Evolutionary conservation across 192 early-diverging fungal species (phyloP), one percentile per base, ranked within the genome.

Genomic region (Jimgerdemannia flammicorona): DNA sequence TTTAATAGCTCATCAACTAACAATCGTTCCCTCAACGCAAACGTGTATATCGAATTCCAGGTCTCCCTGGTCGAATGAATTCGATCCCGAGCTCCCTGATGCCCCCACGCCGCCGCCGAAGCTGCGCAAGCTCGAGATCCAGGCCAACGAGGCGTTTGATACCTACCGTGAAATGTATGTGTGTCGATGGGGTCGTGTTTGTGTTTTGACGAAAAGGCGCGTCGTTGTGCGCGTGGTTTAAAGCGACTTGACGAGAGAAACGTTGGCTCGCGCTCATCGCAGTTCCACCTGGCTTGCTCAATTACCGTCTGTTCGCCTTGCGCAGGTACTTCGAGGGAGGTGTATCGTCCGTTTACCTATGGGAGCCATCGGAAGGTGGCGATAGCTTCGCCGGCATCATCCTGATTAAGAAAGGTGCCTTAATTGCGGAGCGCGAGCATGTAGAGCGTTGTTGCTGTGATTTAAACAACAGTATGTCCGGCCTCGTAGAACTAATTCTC

Each of bases 1-100:
- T n/a, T 67, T 29, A 71, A 4, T 43, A 74, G 71, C 4, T 66
- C 29, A 43, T 29, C 54, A 0, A 44, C 29, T 70, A 40, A 4
- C 17, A 9, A 39, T 44, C 69, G 2, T 9, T 4, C 66, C 40
- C 4, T 67, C 66, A 67, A 67, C 11, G 29, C 8, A 40, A 67
- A 44, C 66, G 10, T 74, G 44, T 20, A 44, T 29, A 63, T 69
- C 86, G 3, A 29, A 29, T 29, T 29, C 66, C 75, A 89, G 97
- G 75, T 99, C 98, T 17, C 98, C 98, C 63, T 98, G 97, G 97
- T 95, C 95, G 19, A 96, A 97, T 79, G 90, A 96, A 74, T 99
- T 95, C 80, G 93, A 96, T 54, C 97, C 97, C 64, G 88, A 93
- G 41, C 80, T 94, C 77, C 75, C 80, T 20, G 98, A 98, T 73